Percentiles rank a stretch among this genome's conserved stretches.
Evolutionary conservation across 331 rosid species (phyloP).

Genomic region (Malus hybrid): DNA sequence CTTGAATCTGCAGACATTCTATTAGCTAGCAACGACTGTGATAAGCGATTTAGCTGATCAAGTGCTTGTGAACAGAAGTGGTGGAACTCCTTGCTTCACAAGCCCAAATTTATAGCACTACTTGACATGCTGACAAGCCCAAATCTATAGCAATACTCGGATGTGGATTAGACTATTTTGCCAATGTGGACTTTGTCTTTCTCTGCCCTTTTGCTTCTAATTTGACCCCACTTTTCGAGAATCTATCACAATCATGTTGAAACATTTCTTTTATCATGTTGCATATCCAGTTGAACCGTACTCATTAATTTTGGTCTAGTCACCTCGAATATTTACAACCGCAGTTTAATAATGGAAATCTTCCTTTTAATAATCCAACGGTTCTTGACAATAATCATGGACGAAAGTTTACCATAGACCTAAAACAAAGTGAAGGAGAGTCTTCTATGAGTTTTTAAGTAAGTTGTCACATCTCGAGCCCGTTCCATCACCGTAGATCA

Average conservation of each 20-base stretch:
- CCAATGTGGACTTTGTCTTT: conserved; percentile 7
- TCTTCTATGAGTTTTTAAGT: no score
- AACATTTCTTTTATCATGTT: background rate
- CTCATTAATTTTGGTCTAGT: background rate
- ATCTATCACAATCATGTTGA: background rate
- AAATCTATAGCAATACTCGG: no score
- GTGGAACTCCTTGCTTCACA: background rate
- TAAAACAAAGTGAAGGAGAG: background rate
- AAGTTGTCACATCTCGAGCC: no score
- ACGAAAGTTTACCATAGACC: background rate
- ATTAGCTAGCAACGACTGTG: background rate
- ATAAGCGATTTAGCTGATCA: background rate
- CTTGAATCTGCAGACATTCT: conserved; percentile 1
- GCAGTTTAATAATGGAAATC: background rate
- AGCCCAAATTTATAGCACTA: conserved; percentile 5
- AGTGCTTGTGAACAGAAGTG: background rate
- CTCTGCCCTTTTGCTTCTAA: background rate
- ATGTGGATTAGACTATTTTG: no score
- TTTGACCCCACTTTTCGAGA: background rate
- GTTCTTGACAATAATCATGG: background rate
- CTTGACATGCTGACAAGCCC: background rate
- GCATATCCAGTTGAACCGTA: background rate
- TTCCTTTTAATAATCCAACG: background rate
- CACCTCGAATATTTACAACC: background rate
- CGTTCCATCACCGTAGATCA: no score